A percentile compares a stretch with the other conserved stretches of the same genome.
phyloP scores from a whole-genome alignment of 345 rosid genomes.

The Firmiana major region DNA sequence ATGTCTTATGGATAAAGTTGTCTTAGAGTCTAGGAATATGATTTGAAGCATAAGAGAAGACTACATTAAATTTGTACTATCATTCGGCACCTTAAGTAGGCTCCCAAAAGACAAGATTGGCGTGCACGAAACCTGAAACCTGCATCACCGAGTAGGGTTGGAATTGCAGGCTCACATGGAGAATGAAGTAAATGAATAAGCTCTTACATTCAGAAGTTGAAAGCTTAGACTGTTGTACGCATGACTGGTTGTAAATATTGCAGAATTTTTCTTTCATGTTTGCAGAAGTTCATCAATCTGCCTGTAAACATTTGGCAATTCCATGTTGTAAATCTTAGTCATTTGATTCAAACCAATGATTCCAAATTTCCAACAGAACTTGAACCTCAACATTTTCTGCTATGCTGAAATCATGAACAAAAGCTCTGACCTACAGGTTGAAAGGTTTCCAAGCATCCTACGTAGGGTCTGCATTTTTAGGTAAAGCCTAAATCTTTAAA shows the following conservation, averaged over 20 bases:
- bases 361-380: neutral
- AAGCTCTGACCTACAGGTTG: neutral
- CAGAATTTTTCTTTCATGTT: neutral
- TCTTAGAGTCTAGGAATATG: slow-evolving; percentile 1
- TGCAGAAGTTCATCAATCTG: slow-evolving; percentile 3
- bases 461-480: neutral
- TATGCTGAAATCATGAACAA: neutral
- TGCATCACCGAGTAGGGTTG: neutral
- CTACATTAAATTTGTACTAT: neutral
- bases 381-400: neutral
- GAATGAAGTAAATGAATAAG: slow-evolving; percentile 36
- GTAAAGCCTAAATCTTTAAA: neutral
- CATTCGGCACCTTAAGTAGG: neutral
- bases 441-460: neutral
- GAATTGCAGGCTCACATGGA: slow-evolving; percentile 9
- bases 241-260: neutral
- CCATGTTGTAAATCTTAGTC: slow-evolving; percentile 8
- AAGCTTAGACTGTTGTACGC: slow-evolving; percentile 16
- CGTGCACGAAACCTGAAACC: neutral
- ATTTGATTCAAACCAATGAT: neutral
- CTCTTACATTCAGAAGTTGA: slow-evolving; percentile 28
- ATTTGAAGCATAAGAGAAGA: slow-evolving; percentile 5
- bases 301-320: neutral
- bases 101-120: neutral
- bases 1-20: slow-evolving; percentile 9